phyloP scores from a whole-genome alignment of 164 flowering plant species.

The Umbellularia californica region DNA sequence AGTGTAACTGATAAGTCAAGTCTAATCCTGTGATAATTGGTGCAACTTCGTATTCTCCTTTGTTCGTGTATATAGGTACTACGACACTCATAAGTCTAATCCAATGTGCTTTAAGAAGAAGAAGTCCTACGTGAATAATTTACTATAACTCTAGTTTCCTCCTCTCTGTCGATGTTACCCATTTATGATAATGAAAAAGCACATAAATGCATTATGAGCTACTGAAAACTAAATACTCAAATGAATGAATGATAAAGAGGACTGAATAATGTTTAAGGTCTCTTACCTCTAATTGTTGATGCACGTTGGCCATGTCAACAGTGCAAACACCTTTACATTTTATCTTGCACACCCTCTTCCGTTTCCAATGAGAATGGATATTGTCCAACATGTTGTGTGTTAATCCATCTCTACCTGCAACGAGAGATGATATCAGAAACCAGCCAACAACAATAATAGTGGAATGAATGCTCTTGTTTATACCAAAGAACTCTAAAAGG shows the following conservation, averaged over 20 bases:
- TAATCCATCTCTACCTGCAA: constrained; percentile 88
- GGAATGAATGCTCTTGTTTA: too few species aligned
- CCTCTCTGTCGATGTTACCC: background rate
- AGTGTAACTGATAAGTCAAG: too few species aligned
- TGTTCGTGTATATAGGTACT: too few species aligned
- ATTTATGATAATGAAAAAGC: background rate
- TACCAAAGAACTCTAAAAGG: too few species aligned
- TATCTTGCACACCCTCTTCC: constrained; percentile 84
- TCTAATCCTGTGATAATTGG: too few species aligned
- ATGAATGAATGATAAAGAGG: background rate
- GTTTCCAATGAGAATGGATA: constrained; percentile 88
- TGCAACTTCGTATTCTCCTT: too few species aligned
- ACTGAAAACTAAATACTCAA: too few species aligned
- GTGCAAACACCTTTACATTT: constrained; percentile 97
- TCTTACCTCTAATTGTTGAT: constrained; percentile 82
- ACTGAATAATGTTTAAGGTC: background rate
- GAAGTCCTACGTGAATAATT: too few species aligned
- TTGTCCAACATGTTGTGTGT: constrained; percentile 98
- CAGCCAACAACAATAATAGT: background rate
- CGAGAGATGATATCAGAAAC: background rate
- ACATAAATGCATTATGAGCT: too few species aligned
- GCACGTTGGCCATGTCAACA: constrained; percentile 89
- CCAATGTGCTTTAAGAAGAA: too few species aligned
- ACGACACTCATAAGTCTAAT: too few species aligned
- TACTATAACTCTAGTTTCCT: background rate